Evolutionary conservation across 169 alveolate genomes (phyloP), one percentile per base, ranked within the genome.

Genomic region (Eimeria tenella): DNA sequence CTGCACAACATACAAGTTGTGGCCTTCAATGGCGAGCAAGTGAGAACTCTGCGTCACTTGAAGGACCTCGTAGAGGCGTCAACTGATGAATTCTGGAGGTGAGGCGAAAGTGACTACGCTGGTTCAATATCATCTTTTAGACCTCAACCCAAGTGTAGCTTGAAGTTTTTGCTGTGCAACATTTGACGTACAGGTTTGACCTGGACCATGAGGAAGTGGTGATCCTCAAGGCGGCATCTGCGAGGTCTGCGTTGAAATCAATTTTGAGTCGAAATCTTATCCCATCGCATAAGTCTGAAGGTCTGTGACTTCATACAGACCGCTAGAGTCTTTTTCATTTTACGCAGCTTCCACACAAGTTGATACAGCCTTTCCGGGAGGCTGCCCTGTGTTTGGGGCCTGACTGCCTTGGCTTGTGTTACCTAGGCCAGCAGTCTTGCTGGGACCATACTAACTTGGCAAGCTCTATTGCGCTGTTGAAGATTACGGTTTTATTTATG

Each of bases 61-160:
- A 92, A 65, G 10, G 86, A 86, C 11, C 83, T 93, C 21, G 92
- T 93, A 8, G 95, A 93, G 10, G 52, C 55, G 11, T 93, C 93
- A 2, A 79, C 11, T 4, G 95, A 93, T 25, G 93, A 93, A 31
- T 93, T 52, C 58, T 93, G 95, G 95, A 93, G 93, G 95, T 55
- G 55, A n/a, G 93, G n/a, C 88, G 50, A n/a, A 31, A 31, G 42
- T 31, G 42, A 31, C 42, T 31, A 31, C 2, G 42, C 42, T 31
- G 42, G 4, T 31, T 31, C 42, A 31, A 31, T 31, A 31, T 31
- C 42, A 31, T 31, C 42, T 1, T 31, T 31, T 31, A 31, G 42
- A 31, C 2, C 2, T 31, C 0, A 31, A 31, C 42, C 42, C 42
- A 31, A 31, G 8, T 56, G 8, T n/a, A 7, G 4, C 4, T 53